A percentile compares a stretch with the other conserved stretches of the same genome.
phyloP scores from a whole-genome alignment of 2,329 filamentous ascomycete genomes.

The Clonostachys rosea region DNA sequence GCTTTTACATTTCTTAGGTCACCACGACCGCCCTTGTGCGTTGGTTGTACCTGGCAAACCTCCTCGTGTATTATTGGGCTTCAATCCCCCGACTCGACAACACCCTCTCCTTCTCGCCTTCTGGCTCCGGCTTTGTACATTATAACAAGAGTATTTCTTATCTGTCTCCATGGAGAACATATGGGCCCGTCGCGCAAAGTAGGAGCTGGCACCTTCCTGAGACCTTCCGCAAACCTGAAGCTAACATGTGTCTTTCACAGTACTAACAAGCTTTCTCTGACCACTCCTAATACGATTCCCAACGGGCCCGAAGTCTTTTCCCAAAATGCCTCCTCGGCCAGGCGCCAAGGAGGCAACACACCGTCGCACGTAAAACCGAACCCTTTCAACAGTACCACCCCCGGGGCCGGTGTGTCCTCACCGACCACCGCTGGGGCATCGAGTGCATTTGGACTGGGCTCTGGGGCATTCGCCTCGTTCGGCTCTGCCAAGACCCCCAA shows the following conservation, averaged over 20 bases:
- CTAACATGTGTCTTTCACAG: slow-evolving; percentile 32
- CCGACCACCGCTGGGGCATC: slow-evolving; percentile 62
- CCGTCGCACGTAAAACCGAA: slow-evolving; percentile 74
- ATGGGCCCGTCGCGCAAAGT: slow-evolving; percentile 85
- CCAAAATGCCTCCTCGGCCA: slow-evolving; percentile 60
- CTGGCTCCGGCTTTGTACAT: too few relatives aligned
- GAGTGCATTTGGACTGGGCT: slow-evolving; percentile 88
- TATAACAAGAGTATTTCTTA: not conserved
- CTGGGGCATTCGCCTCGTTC: slow-evolving; percentile 88
- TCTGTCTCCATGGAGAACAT: slow-evolving; percentile 49
- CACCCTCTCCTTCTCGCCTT: too few relatives aligned
- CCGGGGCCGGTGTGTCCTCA: slow-evolving; percentile 60
- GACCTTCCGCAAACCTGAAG: not conserved
- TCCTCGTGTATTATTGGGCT: too few relatives aligned
- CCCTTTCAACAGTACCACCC: slow-evolving; percentile 71
- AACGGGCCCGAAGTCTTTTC: slow-evolving; percentile 38
- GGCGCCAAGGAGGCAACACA: slow-evolving; percentile 62
- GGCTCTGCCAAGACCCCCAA: slow-evolving; percentile 86
- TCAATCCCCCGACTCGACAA: too few relatives aligned
- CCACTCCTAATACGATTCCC: slow-evolving; percentile 60
- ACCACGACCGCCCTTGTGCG: too few relatives aligned
- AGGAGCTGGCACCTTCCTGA: slow-evolving; percentile 25
- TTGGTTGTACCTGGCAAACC: too few relatives aligned
- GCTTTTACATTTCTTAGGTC: too few relatives aligned
- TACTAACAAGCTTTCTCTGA: slow-evolving; percentile 86